Evolutionary conservation across 2,329 filamentous ascomycete genomes (phyloP).

Genomic region (Gyromitra esculenta): DNA sequence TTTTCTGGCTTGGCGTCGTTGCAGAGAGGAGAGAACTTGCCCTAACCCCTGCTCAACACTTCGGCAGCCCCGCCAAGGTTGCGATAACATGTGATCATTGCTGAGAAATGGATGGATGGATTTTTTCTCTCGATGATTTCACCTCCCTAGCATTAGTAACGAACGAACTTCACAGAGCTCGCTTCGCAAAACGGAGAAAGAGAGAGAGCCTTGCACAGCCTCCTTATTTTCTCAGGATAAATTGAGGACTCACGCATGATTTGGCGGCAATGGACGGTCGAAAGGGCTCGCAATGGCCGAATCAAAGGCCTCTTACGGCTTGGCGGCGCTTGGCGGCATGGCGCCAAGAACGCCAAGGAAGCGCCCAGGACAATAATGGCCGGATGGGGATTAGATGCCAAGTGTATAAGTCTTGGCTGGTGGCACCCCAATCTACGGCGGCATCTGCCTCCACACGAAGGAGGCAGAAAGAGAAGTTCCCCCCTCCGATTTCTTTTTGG

Average conservation of each 20-base stretch:
- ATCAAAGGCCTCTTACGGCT: constrained; percentile 45
- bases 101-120: background rate
- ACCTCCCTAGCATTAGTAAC: constrained; percentile 1
- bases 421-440: constrained; percentile 47
- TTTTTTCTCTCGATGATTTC: constrained; percentile 5
- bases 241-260: constrained; percentile 46
- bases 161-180: constrained; percentile 4
- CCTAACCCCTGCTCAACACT: constrained; percentile 38
- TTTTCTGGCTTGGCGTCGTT: constrained; percentile 30
- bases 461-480: constrained; percentile 36
- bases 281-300: constrained; percentile 30
- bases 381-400: constrained; percentile 44
- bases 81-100: constrained; percentile 39
- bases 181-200: constrained; percentile 33
- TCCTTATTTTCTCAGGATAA: constrained; percentile 47
- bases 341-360: constrained; percentile 43
- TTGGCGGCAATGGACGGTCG: constrained; percentile 34
- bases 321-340: constrained; percentile 43
- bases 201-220: constrained; percentile 39
- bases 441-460: constrained; percentile 46
- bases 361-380: constrained; percentile 19
- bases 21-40: constrained; percentile 3
- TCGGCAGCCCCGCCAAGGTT: constrained; percentile 39
- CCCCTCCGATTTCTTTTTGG: constrained; percentile 27
- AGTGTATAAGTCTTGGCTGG: constrained; percentile 47